Evolutionary conservation across 495 filamentous ascomycete genomes (phyloP).

Genomic region (Clohesyomyces aquaticus): DNA sequence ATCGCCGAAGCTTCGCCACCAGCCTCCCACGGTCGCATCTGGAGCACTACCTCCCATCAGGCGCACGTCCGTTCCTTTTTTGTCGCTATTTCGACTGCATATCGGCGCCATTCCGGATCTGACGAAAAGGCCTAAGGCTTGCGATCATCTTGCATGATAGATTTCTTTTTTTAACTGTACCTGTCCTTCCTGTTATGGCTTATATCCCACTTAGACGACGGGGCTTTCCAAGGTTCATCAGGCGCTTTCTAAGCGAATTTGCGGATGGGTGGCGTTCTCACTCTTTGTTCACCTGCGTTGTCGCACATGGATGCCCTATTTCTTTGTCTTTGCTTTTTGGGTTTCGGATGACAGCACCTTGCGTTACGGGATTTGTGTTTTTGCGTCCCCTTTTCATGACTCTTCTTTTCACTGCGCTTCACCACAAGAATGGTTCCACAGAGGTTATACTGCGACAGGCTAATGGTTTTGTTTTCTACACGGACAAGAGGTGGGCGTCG

Average conservation of each 20-base stretch:
- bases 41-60: slow-evolving; percentile 4
- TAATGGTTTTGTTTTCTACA: slow-evolving; percentile 28
- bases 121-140: slow-evolving; percentile 35
- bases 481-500: neutral
- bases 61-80: slow-evolving; percentile 18
- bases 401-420: slow-evolving; percentile 16
- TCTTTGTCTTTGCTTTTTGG: slow-evolving; percentile 15
- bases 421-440: slow-evolving; percentile 26
- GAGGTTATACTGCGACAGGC: slow-evolving; percentile 11
- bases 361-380: slow-evolving; percentile 6
- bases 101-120: slow-evolving; percentile 35
- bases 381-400: slow-evolving; percentile 15
- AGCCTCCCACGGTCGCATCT: slow-evolving; percentile 7
- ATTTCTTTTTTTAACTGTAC: slow-evolving; percentile 35
- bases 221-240: slow-evolving; percentile 18
- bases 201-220: slow-evolving; percentile 23
- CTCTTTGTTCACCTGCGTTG: slow-evolving; percentile 15
- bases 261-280: slow-evolving; percentile 25
- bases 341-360: slow-evolving; percentile 14
- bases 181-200: slow-evolving; percentile 21
- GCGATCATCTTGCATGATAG: slow-evolving; percentile 41
- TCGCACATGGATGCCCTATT: slow-evolving; percentile 13
- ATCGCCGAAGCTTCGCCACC: neutral
- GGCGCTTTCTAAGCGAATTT: slow-evolving; percentile 30
- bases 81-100: slow-evolving; percentile 39